phyloP scores from a whole-genome alignment of 352 stramenopile species.

The Globisporangium nunn region DNA sequence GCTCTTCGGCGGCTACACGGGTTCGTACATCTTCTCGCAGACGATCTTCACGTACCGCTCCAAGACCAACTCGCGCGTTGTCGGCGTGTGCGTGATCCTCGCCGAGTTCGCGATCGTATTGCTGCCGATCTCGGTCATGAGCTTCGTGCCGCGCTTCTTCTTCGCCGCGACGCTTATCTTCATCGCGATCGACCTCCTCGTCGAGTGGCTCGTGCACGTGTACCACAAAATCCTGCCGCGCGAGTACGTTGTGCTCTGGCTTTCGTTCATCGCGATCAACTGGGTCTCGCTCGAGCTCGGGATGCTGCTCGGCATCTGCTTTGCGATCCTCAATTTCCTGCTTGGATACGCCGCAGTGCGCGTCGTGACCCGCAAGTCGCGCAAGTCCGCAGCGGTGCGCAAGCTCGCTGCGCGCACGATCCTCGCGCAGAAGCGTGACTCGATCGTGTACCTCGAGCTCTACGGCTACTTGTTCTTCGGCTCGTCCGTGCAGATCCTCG shows the following conservation, averaged over 20 bases:
- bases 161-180: conserved; percentile 96
- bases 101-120: conserved; percentile 86
- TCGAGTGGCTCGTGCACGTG: conserved; percentile 93
- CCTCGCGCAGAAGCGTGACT: conserved; percentile 55
- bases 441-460: conserved; percentile 75
- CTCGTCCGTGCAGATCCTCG: conserved; percentile 73
- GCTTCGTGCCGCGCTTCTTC: conserved; percentile 95
- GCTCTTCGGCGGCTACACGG: conserved; percentile 94
- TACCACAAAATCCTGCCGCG: conserved; percentile 75
- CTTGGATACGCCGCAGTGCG: conserved; percentile 67
- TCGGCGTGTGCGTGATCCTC: conserved; percentile 87
- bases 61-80: conserved; percentile 85
- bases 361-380: conserved; percentile 57
- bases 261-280: conserved; percentile 94
- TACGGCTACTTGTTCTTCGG: conserved; percentile 86
- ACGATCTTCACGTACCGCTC: conserved; percentile 97
- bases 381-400: conserved; percentile 52
- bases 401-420: conserved; percentile 57
- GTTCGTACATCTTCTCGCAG: conserved; percentile 98
- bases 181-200: conserved; percentile 95
- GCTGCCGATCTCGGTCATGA: conserved; percentile 91
- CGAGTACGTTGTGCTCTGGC: conserved; percentile 91
- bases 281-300: conserved; percentile 93
- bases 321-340: conserved; percentile 86
- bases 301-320: conserved; percentile 89